Evolutionary conservation across 345 rosid species (phyloP).

Genomic region (Turritis glabra): DNA sequence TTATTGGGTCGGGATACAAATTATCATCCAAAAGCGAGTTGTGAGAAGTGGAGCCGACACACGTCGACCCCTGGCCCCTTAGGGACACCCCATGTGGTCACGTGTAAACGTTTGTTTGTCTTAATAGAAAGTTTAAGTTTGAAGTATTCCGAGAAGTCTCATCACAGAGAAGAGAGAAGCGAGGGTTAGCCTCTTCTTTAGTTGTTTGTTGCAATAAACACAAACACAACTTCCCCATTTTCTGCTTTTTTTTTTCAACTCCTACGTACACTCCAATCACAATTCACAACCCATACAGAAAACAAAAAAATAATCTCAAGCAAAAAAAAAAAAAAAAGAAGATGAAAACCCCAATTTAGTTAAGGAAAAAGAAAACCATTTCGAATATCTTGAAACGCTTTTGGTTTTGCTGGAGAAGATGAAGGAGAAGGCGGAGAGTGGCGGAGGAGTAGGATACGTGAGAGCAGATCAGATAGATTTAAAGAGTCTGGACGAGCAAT

Average conservation of each 20-base stretch:
- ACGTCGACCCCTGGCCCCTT: constrained; percentile 21
- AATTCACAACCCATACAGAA: constrained; percentile 2
- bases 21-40: constrained; percentile 18
- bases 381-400: neutral
- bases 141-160: constrained; percentile 28
- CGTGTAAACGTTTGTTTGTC: constrained; percentile 34
- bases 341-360: neutral
- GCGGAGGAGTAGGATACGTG: constrained; percentile 72
- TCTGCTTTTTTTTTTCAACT: constrained; percentile 3
- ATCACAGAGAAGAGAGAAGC: constrained; percentile 9
- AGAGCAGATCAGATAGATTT: constrained; percentile 98
- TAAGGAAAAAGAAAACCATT: neutral
- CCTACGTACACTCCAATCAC: constrained; percentile 15
- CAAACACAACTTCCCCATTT: constrained; percentile 40
- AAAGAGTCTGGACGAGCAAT: constrained; percentile 91
- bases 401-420: constrained; percentile 26
- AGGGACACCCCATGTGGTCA: constrained; percentile 40
- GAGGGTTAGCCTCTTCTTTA: constrained; percentile 29
- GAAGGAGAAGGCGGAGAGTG: constrained; percentile 66
- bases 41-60: constrained; percentile 39
- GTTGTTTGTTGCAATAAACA: constrained; percentile 41
- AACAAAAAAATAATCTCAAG: neutral
- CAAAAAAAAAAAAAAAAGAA: neutral
- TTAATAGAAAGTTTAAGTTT: constrained; percentile 17
- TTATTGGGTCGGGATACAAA: neutral